Evolutionary conservation across 768 basidiomycete genomes (phyloP).

Genomic region (Filobasidium wieringae): DNA sequence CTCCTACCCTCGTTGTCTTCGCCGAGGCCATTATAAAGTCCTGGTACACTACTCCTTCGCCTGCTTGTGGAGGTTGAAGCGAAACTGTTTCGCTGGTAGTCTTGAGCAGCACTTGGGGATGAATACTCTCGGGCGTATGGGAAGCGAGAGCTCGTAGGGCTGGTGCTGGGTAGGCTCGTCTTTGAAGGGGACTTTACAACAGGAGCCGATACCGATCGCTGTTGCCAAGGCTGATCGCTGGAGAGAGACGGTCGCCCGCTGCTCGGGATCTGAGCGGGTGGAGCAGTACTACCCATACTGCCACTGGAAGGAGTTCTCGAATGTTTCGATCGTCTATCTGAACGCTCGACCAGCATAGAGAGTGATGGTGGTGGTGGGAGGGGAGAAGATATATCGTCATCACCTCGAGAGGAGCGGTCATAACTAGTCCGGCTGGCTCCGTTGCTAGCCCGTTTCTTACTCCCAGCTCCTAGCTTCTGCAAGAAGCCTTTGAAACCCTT

Average conservation of each 20-base stretch:
- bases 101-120: not conserved
- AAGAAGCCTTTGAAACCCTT: constrained; percentile 38
- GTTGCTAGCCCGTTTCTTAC: constrained; percentile 1
- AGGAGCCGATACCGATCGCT: constrained; percentile 33
- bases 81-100: constrained; percentile 19
- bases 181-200: constrained; percentile 22
- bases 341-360: constrained; percentile 60
- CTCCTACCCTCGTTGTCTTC: not conserved
- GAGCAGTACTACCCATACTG: not conserved
- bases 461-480: constrained; percentile 26
- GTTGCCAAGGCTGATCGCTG: constrained; percentile 11
- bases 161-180: constrained; percentile 22
- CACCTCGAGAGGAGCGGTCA: not conserved
- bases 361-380: constrained; percentile 82
- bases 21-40: not conserved
- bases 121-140: constrained; percentile 5
- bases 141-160: constrained; percentile 30
- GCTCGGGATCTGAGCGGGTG: not conserved
- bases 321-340: constrained; percentile 21
- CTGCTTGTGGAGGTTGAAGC: not conserved
- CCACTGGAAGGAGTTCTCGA: constrained; percentile 4
- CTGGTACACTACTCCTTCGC: not conserved
- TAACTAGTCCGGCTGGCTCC: not conserved
- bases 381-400: constrained; percentile 56
- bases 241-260: constrained; percentile 23